Evolutionary conservation across 441 rosid species (phyloP).

Genomic region (Croton laevigatus): DNA sequence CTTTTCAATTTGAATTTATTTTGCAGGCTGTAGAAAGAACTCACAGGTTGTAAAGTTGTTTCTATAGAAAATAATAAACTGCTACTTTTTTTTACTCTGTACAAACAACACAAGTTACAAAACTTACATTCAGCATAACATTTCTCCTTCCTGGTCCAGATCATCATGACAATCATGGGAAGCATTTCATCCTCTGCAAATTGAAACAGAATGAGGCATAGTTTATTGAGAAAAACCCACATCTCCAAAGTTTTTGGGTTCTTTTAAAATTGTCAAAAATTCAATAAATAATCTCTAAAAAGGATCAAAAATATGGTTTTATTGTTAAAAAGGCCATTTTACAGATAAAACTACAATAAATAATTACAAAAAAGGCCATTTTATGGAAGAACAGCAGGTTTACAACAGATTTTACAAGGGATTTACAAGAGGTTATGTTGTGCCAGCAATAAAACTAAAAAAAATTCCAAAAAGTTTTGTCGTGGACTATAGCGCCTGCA

Average conservation of each 20-base stretch:
- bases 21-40: not conserved
- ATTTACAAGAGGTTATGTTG: too few species aligned
- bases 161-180: slow-evolving; percentile 51
- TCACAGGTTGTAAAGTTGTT: not conserved
- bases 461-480: too few species aligned
- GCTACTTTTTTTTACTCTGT: not conserved
- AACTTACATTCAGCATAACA: slow-evolving; percentile 3
- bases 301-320: too few species aligned
- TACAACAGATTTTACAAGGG: too few species aligned
- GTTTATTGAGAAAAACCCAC: slow-evolving; percentile 12
- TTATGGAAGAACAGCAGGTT: too few species aligned
- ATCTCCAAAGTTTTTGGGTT: slow-evolving; percentile 17
- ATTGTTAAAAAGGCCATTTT: too few species aligned
- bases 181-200: slow-evolving; percentile 94
- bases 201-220: slow-evolving; percentile 23
- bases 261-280: too few species aligned
- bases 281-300: too few species aligned
- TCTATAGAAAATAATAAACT: not conserved
- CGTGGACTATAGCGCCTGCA: too few species aligned
- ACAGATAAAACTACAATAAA: too few species aligned
- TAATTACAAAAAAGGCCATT: too few species aligned
- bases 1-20: not conserved
- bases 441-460: too few species aligned
- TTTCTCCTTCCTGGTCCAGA: not conserved
- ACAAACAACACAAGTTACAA: not conserved